Evolutionary conservation across 2,329 filamentous ascomycete genomes (phyloP), one percentile per base, ranked within the genome.

Genomic region (Phialophora chinensis): DNA sequence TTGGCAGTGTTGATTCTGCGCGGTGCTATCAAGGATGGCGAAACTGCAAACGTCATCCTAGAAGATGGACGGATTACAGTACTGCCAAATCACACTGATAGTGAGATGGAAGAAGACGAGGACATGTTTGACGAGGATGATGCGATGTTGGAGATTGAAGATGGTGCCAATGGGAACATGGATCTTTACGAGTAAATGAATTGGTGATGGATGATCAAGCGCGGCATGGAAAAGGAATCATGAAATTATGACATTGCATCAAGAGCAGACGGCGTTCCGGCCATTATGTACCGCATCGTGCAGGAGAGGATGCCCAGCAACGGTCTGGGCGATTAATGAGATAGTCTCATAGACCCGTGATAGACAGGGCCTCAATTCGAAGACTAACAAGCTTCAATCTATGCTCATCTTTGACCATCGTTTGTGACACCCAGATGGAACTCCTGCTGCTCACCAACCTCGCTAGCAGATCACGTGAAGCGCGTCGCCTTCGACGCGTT

Each of bases 1-100:
- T 83, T 99, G 70, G 95, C 95, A 1, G 91, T 99, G 49, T 86
- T 98, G 70, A 96, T 99, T 70, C 85, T 99, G 27, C 87, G 93
- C 70, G 92, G 92, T 70, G 88, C 87, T 62, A 89, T 99, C 77
- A 87, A 86, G 72, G 94, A 99, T 72, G 93, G 93, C 52, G 95
- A 99, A 81, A 81, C 79, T 1, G 95, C 95, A 0, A 84, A 86
- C 29, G 92, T 98, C 27, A 88, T 91, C 54, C 84, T 98, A 67
- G 86, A 90, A 33, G 88, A 92, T 69, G 91, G 91, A 54, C 91
- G 91, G 77, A 89, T 98, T 66, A 58, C 69, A 23, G 81, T 87
- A 2, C 75, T 95, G 27, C 84, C 93, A 6, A 98, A 99, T 78
- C 95, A 98, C 77, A 88, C 85, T 71, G 85, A 87, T 20, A 70